Base-by-base conservation (phyloP, 179 eudicot genomes). In the Beta macrorhiza region DNA sequence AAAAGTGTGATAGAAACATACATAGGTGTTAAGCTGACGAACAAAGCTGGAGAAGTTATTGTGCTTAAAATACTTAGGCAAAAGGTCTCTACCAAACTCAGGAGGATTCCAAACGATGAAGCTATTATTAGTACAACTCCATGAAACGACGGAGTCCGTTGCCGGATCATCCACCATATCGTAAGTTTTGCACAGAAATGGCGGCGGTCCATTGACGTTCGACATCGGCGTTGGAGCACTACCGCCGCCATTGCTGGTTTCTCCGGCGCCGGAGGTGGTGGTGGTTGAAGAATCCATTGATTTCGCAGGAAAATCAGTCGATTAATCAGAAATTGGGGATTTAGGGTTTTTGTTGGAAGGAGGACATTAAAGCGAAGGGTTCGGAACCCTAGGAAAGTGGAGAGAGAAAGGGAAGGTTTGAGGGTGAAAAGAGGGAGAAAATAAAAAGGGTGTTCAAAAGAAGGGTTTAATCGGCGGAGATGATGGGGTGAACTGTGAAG, bases 71-170 rank as follows among this genome's bases (percentile, higher is more conserved):
- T 88, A 89, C 89, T 90, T 91, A 0, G 97, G 97, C 88, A 93
- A 86, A 14, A 93, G 86, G 37, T 91, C 92, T 32, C 85, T 79
- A 16, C 89, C 92, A 58, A 93, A 91, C 84, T 91, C 92, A 5
- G 95, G 93, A n/a, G 90, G 95, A 22, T 93, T 93, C 97, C 97
- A 93, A 52, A 93, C 97, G 29, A 93, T 82, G 85, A 93, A 93
- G 82, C 93, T 93, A 55, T 93, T 93, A 71, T 91, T 84, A 4
- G 89, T 87, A 7, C 89, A 22, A 63, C 93, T 90, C 97, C 97
- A 93, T 0, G 95, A 93, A 45, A 93, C 97, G 6, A 93, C 82
- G 77, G 85, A 79, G 71, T 93, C 91, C 12, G 93, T 90, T 4
- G 87, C 84, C 58, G 92, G 90, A 75, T 91, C 95, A 45, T 93